Conservation (phyloP, 768 basidiomycete species). For the Mrakia blollopis region DNA sequence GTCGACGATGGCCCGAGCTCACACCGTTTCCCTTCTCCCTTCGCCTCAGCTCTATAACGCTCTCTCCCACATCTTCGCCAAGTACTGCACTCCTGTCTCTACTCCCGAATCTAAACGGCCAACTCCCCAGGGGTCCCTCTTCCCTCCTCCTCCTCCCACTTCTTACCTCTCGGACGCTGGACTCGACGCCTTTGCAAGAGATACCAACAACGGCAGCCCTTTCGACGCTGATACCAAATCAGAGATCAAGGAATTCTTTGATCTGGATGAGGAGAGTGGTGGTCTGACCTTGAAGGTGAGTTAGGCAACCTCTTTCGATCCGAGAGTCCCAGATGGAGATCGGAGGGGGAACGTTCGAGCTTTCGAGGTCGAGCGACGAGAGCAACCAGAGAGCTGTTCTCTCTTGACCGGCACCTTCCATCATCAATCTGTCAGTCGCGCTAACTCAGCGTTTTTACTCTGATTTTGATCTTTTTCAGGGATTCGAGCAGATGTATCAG, state of each 20-base stretch:
- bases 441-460: background rate
- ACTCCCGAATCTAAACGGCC: constrained; percentile 36
- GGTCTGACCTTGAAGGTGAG: constrained; percentile 19
- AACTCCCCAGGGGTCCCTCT: constrained; percentile 20
- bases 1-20: background rate
- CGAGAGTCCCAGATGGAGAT: no score
- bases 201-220: constrained; percentile 80
- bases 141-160: constrained; percentile 10
- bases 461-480: background rate
- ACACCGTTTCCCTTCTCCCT: background rate
- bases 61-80: constrained; percentile 70
- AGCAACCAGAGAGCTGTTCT: no score
- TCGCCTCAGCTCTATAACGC: constrained; percentile 58
- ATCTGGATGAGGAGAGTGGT: constrained; percentile 53
- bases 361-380: background rate
- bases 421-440: background rate
- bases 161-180: constrained; percentile 60
- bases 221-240: constrained; percentile 71
- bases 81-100: constrained; percentile 59
- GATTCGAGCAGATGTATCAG: constrained; percentile 76
- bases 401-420: no score
- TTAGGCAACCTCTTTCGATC: background rate
- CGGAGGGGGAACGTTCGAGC: constrained; percentile 7
- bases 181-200: constrained; percentile 68
- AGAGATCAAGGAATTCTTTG: constrained; percentile 69